A percentile compares a stretch with the other conserved stretches of the same genome.
phyloP scores from a whole-genome alignment of 2,329 filamentous ascomycete genomes.

The Colletotrichum higginsianum region DNA sequence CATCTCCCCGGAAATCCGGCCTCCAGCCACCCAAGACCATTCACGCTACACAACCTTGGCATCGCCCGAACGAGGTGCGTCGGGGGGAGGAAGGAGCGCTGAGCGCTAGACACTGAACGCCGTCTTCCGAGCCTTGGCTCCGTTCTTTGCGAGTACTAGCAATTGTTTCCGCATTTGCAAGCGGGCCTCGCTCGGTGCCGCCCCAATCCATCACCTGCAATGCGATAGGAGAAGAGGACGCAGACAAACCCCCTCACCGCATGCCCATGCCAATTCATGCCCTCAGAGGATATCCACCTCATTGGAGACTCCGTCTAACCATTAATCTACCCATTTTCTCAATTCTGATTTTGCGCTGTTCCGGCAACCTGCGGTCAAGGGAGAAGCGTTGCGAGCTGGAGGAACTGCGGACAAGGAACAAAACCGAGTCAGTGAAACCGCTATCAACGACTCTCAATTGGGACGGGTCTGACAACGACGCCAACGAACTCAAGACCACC shows the following conservation, averaged over 20 bases:
- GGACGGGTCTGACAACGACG: background rate
- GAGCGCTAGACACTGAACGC: background rate
- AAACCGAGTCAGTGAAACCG: background rate
- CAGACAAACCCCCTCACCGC: constrained; percentile 22
- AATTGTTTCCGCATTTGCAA: constrained; percentile 6
- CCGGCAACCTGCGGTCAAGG: constrained; percentile 3
- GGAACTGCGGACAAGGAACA: background rate
- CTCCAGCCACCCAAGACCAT: constrained; percentile 18
- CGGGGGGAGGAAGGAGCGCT: background rate
- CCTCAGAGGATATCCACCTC: constrained; percentile 11
- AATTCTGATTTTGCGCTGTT: constrained; percentile 3
- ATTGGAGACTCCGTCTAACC: background rate
- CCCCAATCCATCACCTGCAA: constrained; percentile 15
- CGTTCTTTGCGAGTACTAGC: background rate
- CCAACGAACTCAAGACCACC: background rate
- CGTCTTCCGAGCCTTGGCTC: constrained; percentile 1
- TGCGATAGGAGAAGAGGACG: constrained; percentile 16
- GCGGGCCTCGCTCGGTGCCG: constrained; percentile 4
- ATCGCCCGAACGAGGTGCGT: constrained; percentile 14
- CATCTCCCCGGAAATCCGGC: constrained; percentile 18
- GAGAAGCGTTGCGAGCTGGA: background rate
- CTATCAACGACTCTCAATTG: background rate
- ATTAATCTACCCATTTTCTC: constrained; percentile 6
- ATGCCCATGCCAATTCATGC: constrained; percentile 11
- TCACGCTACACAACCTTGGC: constrained; percentile 22